Evolutionary conservation across 768 basidiomycete species (phyloP).

Genomic region (Sporobolomyces roseus): DNA sequence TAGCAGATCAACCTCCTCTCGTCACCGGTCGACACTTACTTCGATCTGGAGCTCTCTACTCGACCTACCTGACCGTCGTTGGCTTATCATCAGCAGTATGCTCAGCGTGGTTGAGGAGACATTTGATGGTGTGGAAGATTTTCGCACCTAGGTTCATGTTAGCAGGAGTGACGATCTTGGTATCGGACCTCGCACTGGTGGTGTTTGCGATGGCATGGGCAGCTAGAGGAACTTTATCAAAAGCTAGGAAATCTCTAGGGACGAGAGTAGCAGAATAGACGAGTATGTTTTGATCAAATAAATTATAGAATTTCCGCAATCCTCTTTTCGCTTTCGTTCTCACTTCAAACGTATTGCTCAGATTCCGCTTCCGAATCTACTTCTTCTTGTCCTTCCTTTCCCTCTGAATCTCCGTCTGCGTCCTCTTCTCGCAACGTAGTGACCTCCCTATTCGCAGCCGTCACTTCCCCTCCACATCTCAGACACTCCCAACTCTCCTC

Average conservation of each 20-base stretch:
- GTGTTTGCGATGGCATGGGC: slow-evolving; percentile 33
- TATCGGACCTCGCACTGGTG: slow-evolving; percentile 63
- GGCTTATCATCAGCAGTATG: slow-evolving; percentile 52
- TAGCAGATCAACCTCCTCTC: slow-evolving; percentile 51
- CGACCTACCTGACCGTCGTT: slow-evolving; percentile 40
- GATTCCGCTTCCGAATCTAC: slow-evolving; percentile 22
- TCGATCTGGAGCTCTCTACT: slow-evolving; percentile 28
- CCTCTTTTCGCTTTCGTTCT: background rate
- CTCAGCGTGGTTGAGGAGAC: slow-evolving; percentile 43
- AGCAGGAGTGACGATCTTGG: slow-evolving; percentile 62
- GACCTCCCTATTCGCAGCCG: background rate
- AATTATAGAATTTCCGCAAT: too few relatives aligned
- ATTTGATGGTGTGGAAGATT: slow-evolving; percentile 75
- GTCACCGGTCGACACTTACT: slow-evolving; percentile 32
- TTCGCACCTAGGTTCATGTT: slow-evolving; percentile 94
- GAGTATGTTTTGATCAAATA: too few relatives aligned
- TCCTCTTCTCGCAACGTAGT: background rate
- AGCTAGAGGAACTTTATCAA: slow-evolving; percentile 12
- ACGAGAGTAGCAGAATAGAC: slow-evolving; percentile 28
- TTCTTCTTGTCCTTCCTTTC: slow-evolving; percentile 35
- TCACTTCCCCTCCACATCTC: slow-evolving; percentile 36
- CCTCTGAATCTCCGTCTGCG: slow-evolving; percentile 18
- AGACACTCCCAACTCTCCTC: slow-evolving; percentile 42
- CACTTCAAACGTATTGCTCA: too few relatives aligned
- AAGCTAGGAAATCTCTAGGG: slow-evolving; percentile 22